Evolutionary conservation across 73 alveolate genomes (phyloP), one percentile per base, ranked within the genome.

Genomic region (Stentor coeruleus): DNA sequence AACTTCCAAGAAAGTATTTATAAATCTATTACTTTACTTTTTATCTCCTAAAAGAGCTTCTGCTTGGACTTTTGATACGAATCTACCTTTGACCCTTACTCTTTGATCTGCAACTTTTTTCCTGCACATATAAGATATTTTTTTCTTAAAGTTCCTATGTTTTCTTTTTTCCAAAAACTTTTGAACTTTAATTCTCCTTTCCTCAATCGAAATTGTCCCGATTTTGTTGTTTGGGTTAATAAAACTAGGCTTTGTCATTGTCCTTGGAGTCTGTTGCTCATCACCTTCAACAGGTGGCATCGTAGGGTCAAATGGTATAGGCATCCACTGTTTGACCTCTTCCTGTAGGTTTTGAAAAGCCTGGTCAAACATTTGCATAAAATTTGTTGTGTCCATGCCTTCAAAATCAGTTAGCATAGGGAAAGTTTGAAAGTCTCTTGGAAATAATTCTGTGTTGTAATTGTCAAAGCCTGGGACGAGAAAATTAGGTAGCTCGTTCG

Each of bases 21-120:
- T 49, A 49, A 49, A 49, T 49, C 66, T 6, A 11, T 49, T 49
- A 11, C 66, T 49, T 49, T 20, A 49, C 6, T 49, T 20, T 49
- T 49, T 20, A 20, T 49, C 66, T 49, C 66, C 6, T 6, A 11
- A 6, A 49, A 49, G n/a, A 20, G 66, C 66, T 6, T 20, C 20
- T 20, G 66, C 66, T 20, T 49, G 66, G 66, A 49, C 66, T 20
- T 49, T 49, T 11, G 91, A 58, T 3, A 87, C 59, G 59, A 87
- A 84, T 59, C 91, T 41, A 3, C 93, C 88, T 35, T 87, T 87
- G 2, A 39, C 59, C 76, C 91, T 38, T 15, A 85, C 85, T 57
- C 90, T 74, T 6, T 77, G 35, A 11, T 75, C 93, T 14, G 93
- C 93, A 30, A 87, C 88, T 31, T 84, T 87, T 76, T 87, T 66